These are phyloP conservation scores for Agrocybe praecox DNA, from an alignment of 768 basidiomycete species.

Conservation along the genomic window DNA sequence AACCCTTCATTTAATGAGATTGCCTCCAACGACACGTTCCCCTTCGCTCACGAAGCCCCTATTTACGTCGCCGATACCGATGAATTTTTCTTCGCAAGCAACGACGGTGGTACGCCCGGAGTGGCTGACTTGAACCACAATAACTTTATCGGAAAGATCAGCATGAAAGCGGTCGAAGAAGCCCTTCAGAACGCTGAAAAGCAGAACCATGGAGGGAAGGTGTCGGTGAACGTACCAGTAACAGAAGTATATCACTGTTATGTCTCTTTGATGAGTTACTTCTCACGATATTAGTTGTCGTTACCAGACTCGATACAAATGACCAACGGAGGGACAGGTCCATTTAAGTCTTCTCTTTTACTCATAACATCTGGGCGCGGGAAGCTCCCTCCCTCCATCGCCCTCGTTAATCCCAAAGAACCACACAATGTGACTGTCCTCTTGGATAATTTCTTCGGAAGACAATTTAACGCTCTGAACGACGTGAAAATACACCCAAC, in stretches of 20 bases:
- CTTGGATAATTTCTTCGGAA: constrained; percentile 77
- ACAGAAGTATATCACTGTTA: constrained; percentile 31
- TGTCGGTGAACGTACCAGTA: constrained; percentile 49
- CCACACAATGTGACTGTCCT: constrained; percentile 71
- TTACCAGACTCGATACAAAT: constrained; percentile 63
- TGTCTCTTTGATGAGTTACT: not conserved
- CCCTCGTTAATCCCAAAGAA: constrained; percentile 60
- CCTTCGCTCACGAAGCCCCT: constrained; percentile 81
- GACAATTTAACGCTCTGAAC: constrained; percentile 83
- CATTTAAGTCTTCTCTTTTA: constrained; percentile 57
- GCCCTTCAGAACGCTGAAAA: constrained; percentile 37
- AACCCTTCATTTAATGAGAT: constrained; percentile 60
- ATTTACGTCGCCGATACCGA: constrained; percentile 67
- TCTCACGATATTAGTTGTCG: too few species aligned
- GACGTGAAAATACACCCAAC: constrained; percentile 76
- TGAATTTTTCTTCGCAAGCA: constrained; percentile 73
- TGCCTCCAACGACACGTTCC: constrained; percentile 60
- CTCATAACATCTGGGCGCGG: constrained; percentile 71
- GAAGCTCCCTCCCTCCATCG: constrained; percentile 61
- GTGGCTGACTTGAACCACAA: constrained; percentile 65
- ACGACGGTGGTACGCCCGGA: constrained; percentile 64
- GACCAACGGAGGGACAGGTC: constrained; percentile 72
- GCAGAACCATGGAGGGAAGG: constrained; percentile 1
- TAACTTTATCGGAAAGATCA: constrained; percentile 64
- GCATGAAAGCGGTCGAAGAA: constrained; percentile 52